These are phyloP conservation scores for Cladosporium sp. DNA, from an alignment of 2,329 filamentous ascomycete genomes.

Conservation along the genomic window DNA sequence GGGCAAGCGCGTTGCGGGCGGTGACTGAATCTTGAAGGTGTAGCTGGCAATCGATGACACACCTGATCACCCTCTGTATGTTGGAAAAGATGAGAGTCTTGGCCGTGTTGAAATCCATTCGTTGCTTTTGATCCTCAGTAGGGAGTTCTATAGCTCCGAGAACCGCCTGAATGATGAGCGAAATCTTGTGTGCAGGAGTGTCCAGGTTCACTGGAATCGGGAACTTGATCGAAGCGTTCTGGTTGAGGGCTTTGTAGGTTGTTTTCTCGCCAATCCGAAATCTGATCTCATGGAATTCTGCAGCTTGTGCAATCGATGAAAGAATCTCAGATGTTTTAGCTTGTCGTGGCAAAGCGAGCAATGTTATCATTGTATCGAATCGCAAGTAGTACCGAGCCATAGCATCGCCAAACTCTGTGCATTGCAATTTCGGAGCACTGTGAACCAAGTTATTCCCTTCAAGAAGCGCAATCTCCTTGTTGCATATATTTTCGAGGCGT, in stretches of 20 bases:
- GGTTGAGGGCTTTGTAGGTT: conserved; percentile 67
- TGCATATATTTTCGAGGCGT: conserved; percentile 63
- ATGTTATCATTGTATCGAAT: conserved; percentile 70
- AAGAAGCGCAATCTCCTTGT: conserved; percentile 60
- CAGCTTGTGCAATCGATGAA: conserved; percentile 57
- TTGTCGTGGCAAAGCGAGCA: conserved; percentile 57
- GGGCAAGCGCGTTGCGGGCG: conserved; percentile 63
- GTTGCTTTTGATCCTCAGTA: conserved; percentile 51
- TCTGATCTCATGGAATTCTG: conserved; percentile 67
- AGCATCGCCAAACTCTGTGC: conserved; percentile 67
- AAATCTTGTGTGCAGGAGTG: conserved; percentile 66
- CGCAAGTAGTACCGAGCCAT: conserved; percentile 80
- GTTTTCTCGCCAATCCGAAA: conserved; percentile 64
- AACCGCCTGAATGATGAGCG: conserved; percentile 68
- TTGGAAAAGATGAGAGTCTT: conserved; percentile 60
- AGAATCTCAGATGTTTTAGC: conserved; percentile 62
- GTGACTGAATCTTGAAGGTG: conserved; percentile 58
- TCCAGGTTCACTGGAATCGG: conserved; percentile 63
- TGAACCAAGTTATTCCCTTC: conserved; percentile 54
- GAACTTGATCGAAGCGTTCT: conserved; percentile 60
- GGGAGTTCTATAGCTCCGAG: conserved; percentile 62
- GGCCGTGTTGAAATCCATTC: conserved; percentile 54
- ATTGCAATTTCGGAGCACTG: conserved; percentile 44
- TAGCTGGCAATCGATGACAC: conserved; percentile 68
- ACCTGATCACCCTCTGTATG: conserved; percentile 63